Evolutionary conservation across 768 basidiomycete genomes (phyloP).

Genomic region (Lentinula detonsa): DNA sequence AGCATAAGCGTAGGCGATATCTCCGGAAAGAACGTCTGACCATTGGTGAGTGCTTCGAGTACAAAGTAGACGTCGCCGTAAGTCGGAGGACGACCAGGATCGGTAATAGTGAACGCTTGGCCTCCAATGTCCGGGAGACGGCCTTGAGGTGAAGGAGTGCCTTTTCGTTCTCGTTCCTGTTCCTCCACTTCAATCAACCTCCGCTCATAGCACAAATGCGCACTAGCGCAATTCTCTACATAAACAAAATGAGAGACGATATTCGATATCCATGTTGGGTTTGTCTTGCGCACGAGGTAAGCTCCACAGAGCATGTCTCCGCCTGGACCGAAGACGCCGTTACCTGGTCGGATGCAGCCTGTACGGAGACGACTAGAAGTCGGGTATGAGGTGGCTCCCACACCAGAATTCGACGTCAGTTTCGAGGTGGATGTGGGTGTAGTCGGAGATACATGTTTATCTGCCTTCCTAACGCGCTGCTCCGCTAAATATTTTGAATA

Average conservation of each 20-base stretch:
- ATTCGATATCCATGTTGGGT: constrained; percentile 56
- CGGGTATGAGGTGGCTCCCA: background rate
- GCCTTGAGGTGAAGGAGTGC: background rate
- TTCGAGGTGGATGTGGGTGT: background rate
- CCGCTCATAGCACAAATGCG: constrained; percentile 69
- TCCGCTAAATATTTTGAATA: constrained; percentile 60
- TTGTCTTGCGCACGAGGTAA: constrained; percentile 52
- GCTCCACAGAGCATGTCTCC: constrained; percentile 66
- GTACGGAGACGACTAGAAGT: constrained; percentile 40
- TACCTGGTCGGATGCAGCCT: constrained; percentile 74
- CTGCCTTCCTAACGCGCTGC: constrained; percentile 31
- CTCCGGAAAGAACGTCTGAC: constrained; percentile 47
- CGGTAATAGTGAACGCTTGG: constrained; percentile 59
- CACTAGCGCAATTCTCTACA: constrained; percentile 71
- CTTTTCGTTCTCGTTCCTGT: constrained; percentile 1
- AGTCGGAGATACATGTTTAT: constrained; percentile 22
- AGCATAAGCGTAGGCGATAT: constrained; percentile 64
- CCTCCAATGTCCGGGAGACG: constrained; percentile 65
- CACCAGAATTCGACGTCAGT: too few relatives aligned
- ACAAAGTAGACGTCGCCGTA: constrained; percentile 57
- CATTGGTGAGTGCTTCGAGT: constrained; percentile 50
- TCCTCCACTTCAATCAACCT: constrained; percentile 50
- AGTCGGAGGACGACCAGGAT: constrained; percentile 58
- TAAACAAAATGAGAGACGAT: constrained; percentile 62
- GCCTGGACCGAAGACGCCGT: constrained; percentile 69